phyloP scores from a whole-genome alignment of 768 basidiomycete species.

The Mycena haematopus region DNA sequence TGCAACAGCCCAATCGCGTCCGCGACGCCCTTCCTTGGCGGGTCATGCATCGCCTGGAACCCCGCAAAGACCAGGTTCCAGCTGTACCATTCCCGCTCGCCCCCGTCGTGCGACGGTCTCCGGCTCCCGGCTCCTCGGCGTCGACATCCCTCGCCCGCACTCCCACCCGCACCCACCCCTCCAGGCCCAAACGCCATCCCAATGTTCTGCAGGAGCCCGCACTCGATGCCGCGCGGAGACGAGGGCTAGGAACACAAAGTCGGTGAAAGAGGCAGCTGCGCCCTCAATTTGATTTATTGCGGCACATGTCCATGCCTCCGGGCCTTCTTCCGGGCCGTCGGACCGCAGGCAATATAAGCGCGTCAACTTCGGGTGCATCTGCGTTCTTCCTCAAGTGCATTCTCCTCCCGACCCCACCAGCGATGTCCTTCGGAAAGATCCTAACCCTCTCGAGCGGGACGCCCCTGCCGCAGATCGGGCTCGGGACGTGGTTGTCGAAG shows the following conservation, averaged over 20 bases:
- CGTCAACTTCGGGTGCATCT: no score
- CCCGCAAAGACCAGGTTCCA: constrained; percentile 86
- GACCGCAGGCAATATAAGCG: background rate
- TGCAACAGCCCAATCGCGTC: constrained; percentile 85
- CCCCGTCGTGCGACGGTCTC: constrained; percentile 15
- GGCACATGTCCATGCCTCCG: no score
- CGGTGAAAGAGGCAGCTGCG: no score
- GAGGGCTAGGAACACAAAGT: no score
- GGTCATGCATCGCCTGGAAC: constrained; percentile 95
- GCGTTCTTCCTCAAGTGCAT: background rate
- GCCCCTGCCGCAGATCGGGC: constrained; percentile 75
- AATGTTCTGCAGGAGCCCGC: constrained; percentile 85
- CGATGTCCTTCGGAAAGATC: constrained; percentile 51
- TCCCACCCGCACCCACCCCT: constrained; percentile 45
- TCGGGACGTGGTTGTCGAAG: constrained; percentile 84
- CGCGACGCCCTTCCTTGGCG: constrained; percentile 92
- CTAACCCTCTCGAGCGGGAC: constrained; percentile 53
- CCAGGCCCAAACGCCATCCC: constrained; percentile 93
- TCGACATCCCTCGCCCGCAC: constrained; percentile 14
- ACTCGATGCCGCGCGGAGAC: constrained; percentile 72
- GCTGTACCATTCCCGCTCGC: constrained; percentile 33
- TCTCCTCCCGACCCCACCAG: background rate
- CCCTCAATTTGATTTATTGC: no score
- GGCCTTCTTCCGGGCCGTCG: background rate
- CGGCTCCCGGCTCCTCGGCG: constrained; percentile 35